phyloP scores from a whole-genome alignment of 345 rosid genomes.

The Rhodomyrtus tomentosa region DNA sequence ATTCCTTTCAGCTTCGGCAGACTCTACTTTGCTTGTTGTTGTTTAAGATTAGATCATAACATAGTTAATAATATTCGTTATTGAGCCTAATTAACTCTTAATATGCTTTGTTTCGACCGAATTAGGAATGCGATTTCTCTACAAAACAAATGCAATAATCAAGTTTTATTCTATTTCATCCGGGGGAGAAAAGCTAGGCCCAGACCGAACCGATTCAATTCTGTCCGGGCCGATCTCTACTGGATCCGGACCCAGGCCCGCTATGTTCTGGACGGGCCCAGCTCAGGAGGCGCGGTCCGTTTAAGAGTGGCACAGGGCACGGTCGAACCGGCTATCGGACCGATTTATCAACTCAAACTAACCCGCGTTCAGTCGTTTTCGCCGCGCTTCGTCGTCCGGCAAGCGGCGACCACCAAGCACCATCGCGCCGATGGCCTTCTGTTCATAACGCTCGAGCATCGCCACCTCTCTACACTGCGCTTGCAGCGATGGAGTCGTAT shows the following conservation, averaged over 20 bases:
- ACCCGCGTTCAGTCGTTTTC: not conserved
- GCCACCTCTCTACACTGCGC: not conserved
- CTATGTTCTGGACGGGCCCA: not conserved
- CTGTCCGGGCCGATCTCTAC: not conserved
- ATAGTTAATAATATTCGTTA: not conserved
- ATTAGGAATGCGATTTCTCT: not conserved
- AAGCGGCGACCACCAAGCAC: not conserved
- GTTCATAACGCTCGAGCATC: not conserved
- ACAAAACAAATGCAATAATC: not conserved
- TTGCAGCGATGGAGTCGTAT: conserved; percentile 49
- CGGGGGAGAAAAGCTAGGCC: not conserved
- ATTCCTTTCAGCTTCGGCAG: not conserved
- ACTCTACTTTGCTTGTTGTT: not conserved
- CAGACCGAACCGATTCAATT: not conserved
- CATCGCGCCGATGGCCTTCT: not conserved
- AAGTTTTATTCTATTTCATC: not conserved
- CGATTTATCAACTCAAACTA: not conserved
- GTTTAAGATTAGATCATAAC: not conserved
- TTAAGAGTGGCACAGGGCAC: not conserved
- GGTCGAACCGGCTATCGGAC: not conserved
- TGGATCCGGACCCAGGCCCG: not conserved
- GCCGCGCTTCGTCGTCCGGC: not conserved
- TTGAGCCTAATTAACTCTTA: not conserved
- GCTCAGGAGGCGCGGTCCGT: not conserved
- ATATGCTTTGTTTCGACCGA: not conserved